These are phyloP conservation scores for Geotrichum macrosporum DNA, from an alignment of 1,139 yeast species.

Conservation along the genomic window DNA sequence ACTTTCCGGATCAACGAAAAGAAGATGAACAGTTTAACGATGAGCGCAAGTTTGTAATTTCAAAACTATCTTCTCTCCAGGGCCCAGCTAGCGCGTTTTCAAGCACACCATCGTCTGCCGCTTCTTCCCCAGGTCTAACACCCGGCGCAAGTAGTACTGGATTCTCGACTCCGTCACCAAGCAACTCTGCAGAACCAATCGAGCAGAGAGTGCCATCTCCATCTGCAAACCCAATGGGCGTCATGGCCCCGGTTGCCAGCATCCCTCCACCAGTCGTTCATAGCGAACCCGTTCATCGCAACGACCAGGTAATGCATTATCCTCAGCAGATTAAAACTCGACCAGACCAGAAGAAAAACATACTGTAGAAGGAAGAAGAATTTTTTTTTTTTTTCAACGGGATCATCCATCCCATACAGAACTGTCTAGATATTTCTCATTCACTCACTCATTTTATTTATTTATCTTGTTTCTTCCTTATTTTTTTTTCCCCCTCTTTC, in stretches of 20 bases:
- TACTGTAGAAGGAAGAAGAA: background rate
- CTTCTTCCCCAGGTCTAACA: conserved; percentile 22
- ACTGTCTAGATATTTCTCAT: too few species aligned
- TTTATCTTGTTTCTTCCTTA: background rate
- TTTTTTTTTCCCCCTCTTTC: background rate
- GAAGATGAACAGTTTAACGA: conserved; percentile 68
- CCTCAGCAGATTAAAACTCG: conserved; percentile 4
- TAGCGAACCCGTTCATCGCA: conserved; percentile 21
- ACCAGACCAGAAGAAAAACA: background rate
- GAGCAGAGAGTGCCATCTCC: conserved; percentile 7
- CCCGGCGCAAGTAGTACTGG: conserved; percentile 9
- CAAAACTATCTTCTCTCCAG: conserved; percentile 60
- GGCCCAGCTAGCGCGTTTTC: conserved; percentile 11
- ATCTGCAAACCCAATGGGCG: conserved; percentile 21
- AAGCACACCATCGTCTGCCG: conserved; percentile 10
- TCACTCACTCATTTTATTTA: too few species aligned
- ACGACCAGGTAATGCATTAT: conserved; percentile 20
- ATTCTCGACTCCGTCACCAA: conserved; percentile 14
- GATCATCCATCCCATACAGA: too few species aligned
- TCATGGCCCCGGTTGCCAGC: conserved; percentile 23
- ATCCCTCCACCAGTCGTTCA: conserved; percentile 28
- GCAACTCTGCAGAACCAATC: conserved; percentile 6
- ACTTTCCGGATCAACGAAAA: conserved; percentile 49
- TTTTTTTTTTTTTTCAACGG: too few species aligned
- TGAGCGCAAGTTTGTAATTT: conserved; percentile 75